Conservation (phyloP, 208 protist species). For the Wallacemonas sp. region DNA sequence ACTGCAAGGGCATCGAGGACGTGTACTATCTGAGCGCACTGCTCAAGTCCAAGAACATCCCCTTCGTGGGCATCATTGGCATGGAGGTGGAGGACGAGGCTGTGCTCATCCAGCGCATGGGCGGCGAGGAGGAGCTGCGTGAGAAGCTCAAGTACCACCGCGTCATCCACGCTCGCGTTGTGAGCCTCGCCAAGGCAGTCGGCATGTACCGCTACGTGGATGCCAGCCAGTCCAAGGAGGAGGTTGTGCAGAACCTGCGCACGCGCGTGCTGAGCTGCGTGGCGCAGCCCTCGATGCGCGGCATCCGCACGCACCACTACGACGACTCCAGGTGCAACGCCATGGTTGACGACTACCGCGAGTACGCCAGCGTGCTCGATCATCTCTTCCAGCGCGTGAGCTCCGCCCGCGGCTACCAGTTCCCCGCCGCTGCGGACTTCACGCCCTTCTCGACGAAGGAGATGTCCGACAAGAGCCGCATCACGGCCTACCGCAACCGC, state of each 20-base stretch:
- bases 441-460: conserved; percentile 69
- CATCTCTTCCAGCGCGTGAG: conserved; percentile 61
- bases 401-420: conserved; percentile 46
- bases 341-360: conserved; percentile 72
- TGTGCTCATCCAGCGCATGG: conserved; percentile 70
- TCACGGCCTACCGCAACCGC: conserved; percentile 50
- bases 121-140: conserved; percentile 54
- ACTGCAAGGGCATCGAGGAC: conserved; percentile 85
- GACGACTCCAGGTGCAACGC: conserved; percentile 50
- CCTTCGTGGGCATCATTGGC: conserved; percentile 83
- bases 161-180: conserved; percentile 77
- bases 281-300: conserved; percentile 62
- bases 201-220: conserved; percentile 85
- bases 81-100: conserved; percentile 74
- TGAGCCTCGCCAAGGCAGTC: conserved; percentile 61
- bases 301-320: conserved; percentile 67
- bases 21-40: conserved; percentile 82
- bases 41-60: conserved; percentile 68
- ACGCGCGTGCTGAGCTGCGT: conserved; percentile 82
- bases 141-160: conserved; percentile 89
- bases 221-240: conserved; percentile 62
- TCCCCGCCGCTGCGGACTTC: conserved; percentile 53
- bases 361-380: conserved; percentile 70
- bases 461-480: conserved; percentile 71
- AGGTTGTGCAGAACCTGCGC: conserved; percentile 68